These are phyloP conservation scores for Cyathus striatus DNA, from an alignment of 768 basidiomycete species.

Conservation along the genomic window DNA sequence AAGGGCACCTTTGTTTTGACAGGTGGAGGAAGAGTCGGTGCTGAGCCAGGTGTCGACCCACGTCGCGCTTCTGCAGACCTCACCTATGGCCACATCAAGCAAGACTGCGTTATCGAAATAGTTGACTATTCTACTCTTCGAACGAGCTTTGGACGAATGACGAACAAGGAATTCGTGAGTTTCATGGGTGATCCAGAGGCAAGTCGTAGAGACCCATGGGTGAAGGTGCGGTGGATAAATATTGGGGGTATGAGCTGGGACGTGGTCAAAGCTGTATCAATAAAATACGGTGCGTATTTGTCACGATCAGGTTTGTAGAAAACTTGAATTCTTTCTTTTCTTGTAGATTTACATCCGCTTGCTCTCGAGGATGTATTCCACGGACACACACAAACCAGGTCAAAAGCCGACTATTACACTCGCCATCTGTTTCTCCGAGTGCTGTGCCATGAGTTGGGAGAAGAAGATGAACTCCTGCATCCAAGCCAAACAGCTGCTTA, in stretches of 20 bases:
- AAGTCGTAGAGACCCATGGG: conserved; percentile 51
- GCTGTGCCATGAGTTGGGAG: conserved; percentile 54
- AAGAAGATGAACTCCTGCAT: conserved; percentile 19
- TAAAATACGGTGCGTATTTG: conserved; percentile 50
- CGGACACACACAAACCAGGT: conserved; percentile 46
- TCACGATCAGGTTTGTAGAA: too few relatives aligned
- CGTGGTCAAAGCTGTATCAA: conserved; percentile 60
- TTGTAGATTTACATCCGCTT: conserved; percentile 65
- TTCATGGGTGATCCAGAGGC: conserved; percentile 41
- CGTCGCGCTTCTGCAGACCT: conserved; percentile 52
- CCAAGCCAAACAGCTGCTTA: conserved; percentile 11
- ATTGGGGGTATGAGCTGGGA: conserved; percentile 69
- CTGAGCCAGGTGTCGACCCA: conserved; percentile 70
- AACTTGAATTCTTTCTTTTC: too few relatives aligned
- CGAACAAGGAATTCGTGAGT: conserved; percentile 56
- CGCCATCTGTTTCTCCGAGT: conserved; percentile 69
- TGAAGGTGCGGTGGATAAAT: conserved; percentile 72
- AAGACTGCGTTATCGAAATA: conserved; percentile 63
- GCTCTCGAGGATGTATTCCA: conserved; percentile 69
- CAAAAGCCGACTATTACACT: conserved; percentile 67
- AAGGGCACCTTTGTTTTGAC: conserved; percentile 40
- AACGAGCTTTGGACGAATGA: conserved; percentile 49
- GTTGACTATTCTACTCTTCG: conserved; percentile 60
- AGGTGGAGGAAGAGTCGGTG: conserved; percentile 42
- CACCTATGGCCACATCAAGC: conserved; percentile 50